These are phyloP conservation scores for Penicillium sp. DNA, from an alignment of 2,329 filamentous ascomycete species.

Conservation along the genomic window DNA sequence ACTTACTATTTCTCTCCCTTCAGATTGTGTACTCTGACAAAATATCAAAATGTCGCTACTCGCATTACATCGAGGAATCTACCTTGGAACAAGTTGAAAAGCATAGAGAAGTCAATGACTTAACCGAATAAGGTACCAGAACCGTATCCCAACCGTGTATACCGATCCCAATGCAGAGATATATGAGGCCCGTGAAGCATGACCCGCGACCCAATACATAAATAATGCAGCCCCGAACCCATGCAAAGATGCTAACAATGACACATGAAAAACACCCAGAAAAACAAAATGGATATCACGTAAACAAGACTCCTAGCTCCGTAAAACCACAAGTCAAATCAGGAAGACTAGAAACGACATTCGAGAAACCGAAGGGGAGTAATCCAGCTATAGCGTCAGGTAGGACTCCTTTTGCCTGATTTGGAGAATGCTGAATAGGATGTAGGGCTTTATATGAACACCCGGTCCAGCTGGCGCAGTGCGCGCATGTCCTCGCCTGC, in stretches of 20 bases:
- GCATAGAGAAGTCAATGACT: conserved; percentile 9
- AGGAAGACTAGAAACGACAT: conserved; percentile 1
- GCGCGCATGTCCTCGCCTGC: conserved; percentile 60
- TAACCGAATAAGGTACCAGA: conserved; percentile 2
- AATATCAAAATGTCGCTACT: too few relatives aligned
- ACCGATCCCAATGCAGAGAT: conserved; percentile 25
- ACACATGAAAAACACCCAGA: background rate
- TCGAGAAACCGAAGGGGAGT: background rate
- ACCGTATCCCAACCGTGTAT: conserved; percentile 18
- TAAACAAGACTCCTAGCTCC: conserved; percentile 9
- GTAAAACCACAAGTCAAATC: conserved; percentile 3
- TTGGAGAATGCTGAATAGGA: background rate
- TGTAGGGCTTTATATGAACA: conserved; percentile 36
- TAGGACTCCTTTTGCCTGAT: background rate
- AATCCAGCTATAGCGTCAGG: background rate
- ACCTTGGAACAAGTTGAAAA: background rate
- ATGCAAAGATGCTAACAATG: conserved; percentile 22
- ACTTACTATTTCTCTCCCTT: too few relatives aligned
- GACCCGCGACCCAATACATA: conserved; percentile 10
- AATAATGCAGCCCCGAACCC: conserved; percentile 16
- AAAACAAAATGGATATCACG: conserved; percentile 20
- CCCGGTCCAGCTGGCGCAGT: conserved; percentile 59
- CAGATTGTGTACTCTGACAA: too few relatives aligned
- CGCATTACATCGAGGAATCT: background rate
- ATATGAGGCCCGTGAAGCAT: conserved; percentile 10